Evolutionary conservation across 2,329 filamentous ascomycete species (phyloP), one percentile per base, ranked within the genome.

Genomic region (Phoma sp.): DNA sequence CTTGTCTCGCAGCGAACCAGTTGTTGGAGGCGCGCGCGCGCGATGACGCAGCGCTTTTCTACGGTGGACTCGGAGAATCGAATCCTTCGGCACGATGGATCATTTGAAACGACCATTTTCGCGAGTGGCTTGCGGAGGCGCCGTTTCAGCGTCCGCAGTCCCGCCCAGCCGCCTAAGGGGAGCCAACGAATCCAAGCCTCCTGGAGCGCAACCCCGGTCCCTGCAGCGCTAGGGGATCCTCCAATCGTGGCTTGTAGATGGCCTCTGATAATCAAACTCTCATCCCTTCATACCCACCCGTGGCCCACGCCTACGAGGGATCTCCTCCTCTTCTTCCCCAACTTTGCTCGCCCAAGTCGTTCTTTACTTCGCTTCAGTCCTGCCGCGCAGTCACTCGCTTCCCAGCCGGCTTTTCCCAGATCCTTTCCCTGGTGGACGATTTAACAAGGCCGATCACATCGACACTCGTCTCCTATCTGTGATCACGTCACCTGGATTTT

Each of bases 361-460:
- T 56, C 53, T 43, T 53, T 53, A 47, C 48, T 56, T 47, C 42
- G 42, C 42, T 53, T 47, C 53, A 29, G 36, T 47, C 39, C 46
- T 51, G 52, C 52, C 39, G 58, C 59, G 56, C 64, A 53, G 58
- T 54, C 53, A 46, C 50, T 61, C 57, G 52, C 57, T 58, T 61
- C 56, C 62, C 61, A 56, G 47, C 66, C 65, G 62, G 63, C 67
- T 63, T 49, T 60, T 68, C 63, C 57, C 64, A 65, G 59, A 60
- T n/a, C 46, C 58, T 64, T 61, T 65, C 66, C 70, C 68, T 69
- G 63, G 68, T 63, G 60, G 66, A 60, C 50, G 51, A 60, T 59
- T 64, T 57, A 38, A 48, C 40, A 52, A 38, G 56, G 57, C 67
- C 64, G 61, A 67, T 68, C 63, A 52, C 58, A 40, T 49, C 57